Evolutionary conservation across 2,329 filamentous ascomycete genomes (phyloP).

Genomic region (Xylariales sp.): DNA sequence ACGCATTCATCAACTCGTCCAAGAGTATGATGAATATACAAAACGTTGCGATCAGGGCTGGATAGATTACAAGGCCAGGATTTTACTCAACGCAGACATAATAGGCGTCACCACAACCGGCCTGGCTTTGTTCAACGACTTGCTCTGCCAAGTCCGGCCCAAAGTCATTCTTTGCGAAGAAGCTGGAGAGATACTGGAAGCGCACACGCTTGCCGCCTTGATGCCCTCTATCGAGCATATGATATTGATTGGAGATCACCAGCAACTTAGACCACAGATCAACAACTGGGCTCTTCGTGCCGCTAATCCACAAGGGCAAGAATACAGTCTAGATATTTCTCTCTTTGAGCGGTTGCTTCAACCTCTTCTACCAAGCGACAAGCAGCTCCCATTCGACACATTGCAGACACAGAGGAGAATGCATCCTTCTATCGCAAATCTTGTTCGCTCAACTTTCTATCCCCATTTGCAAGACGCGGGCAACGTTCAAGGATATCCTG

Average conservation of each 20-base stretch:
- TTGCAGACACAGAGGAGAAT: conserved; percentile 55
- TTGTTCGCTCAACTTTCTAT: conserved; percentile 52
- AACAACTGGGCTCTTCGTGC: conserved; percentile 49
- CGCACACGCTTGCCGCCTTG: conserved; percentile 55
- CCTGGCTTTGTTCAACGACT: conserved; percentile 44
- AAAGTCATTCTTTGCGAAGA: conserved; percentile 66
- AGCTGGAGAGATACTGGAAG: conserved; percentile 63
- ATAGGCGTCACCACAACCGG: conserved; percentile 59
- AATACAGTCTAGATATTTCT: conserved; percentile 53
- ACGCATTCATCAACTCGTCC: neutral
- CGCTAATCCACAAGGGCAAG: conserved; percentile 41
- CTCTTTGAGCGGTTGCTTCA: conserved; percentile 55
- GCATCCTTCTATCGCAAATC: conserved; percentile 50
- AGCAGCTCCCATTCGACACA: conserved; percentile 22
- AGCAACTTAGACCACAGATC: conserved; percentile 56
- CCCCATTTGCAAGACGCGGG: conserved; percentile 44
- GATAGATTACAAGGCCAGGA: neutral
- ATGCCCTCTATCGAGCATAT: conserved; percentile 56
- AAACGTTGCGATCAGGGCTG: conserved; percentile 31
- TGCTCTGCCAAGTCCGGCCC: conserved; percentile 42
- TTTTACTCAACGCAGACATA: conserved; percentile 36
- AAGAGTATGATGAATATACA: neutral
- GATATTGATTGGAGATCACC: conserved; percentile 62
- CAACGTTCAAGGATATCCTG: conserved; percentile 30
- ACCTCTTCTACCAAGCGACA: conserved; percentile 18